Evolutionary conservation across 2,329 filamentous ascomycete species (phyloP).

Genomic region (Claviceps africana): DNA sequence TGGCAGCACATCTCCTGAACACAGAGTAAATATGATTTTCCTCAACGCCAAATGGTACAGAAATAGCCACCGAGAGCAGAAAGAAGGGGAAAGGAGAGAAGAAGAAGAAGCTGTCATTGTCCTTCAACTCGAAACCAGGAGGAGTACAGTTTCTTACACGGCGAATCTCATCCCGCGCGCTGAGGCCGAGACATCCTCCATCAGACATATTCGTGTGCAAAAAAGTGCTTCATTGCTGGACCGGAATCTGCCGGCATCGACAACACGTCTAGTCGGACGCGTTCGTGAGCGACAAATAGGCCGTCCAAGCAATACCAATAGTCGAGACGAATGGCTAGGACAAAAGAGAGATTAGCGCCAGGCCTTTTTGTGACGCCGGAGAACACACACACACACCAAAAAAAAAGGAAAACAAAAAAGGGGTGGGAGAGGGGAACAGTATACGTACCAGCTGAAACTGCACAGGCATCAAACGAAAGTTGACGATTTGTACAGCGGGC

Average conservation of each 20-base stretch:
- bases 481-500: conserved; percentile 91
- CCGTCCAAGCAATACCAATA: conserved; percentile 93
- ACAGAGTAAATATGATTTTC: neutral
- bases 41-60: conserved; percentile 8
- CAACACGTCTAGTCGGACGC: conserved; percentile 50
- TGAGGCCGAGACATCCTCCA: neutral
- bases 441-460: conserved; percentile 82
- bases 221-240: neutral
- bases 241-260: neutral
- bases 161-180: neutral
- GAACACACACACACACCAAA: conserved; percentile 16
- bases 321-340: conserved; percentile 84
- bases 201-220: neutral
- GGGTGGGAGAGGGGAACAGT: too few relatives aligned
- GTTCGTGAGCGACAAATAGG: conserved; percentile 87
- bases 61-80: neutral
- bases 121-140: neutral
- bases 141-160: too few relatives aligned
- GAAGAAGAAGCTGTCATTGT: neutral
- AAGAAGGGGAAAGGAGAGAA: neutral
- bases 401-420: too few relatives aligned
- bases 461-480: conserved; percentile 88
- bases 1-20: neutral
- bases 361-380: conserved; percentile 5
- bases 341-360: neutral